Conservation (phyloP, 2,329 filamentous ascomycete species). For the Phoma sp. region DNA sequence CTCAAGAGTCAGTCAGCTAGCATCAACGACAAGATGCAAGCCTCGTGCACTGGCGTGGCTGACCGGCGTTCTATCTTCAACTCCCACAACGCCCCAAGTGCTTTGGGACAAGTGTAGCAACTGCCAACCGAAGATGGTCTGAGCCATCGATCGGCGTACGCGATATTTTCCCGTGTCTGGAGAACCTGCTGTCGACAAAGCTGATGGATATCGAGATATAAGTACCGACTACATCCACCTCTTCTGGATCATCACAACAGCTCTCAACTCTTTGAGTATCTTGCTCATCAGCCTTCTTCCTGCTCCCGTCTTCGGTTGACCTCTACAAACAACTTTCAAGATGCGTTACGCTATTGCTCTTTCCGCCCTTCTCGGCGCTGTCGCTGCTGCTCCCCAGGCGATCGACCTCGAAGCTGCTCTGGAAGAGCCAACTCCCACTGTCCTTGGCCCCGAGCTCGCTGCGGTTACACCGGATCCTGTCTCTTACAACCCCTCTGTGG, state of each 20-base stretch:
- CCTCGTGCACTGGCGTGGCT: constrained; percentile 21
- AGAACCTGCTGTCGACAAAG: background rate
- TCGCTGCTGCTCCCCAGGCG: constrained; percentile 30
- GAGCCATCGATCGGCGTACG: constrained; percentile 14
- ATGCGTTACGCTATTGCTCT: constrained; percentile 32
- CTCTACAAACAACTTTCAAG: constrained; percentile 12
- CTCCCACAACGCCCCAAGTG: constrained; percentile 5
- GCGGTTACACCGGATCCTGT: constrained; percentile 35
- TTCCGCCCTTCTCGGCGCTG: constrained; percentile 28
- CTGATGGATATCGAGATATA: constrained; percentile 5
- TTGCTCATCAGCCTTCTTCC: constrained; percentile 6
- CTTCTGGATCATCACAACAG: constrained; percentile 19
- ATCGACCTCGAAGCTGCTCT: constrained; percentile 49
- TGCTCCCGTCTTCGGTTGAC: constrained; percentile 6
- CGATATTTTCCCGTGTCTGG: constrained; percentile 11
- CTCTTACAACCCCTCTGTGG: constrained; percentile 35
- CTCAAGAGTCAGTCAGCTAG: constrained; percentile 13
- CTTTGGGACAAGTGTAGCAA: constrained; percentile 7
- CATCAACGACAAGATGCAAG: constrained; percentile 14
- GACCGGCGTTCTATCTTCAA: constrained; percentile 12
- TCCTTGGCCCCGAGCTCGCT: constrained; percentile 35
- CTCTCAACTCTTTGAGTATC: constrained; percentile 3
- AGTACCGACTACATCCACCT: constrained; percentile 19
- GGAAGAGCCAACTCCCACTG: constrained; percentile 36
- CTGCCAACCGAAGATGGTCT: constrained; percentile 11